Evolutionary conservation across 1,284 basidiomycete species (phyloP).

Genomic region (Tilletia setariae): DNA sequence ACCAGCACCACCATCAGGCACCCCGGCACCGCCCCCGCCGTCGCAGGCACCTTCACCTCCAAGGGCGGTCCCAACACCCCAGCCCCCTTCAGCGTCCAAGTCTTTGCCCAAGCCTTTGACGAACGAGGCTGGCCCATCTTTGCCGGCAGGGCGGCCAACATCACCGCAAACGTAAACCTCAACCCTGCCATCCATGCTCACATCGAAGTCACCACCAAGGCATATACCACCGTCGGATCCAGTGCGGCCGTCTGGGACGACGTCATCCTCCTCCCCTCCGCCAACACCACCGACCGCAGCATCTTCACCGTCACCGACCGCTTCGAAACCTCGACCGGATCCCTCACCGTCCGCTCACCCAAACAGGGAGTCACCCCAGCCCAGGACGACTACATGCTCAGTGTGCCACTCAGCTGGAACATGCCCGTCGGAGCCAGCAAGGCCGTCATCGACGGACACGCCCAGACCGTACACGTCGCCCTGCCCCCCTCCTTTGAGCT

Average conservation of each 20-base stretch:
- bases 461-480: conserved; percentile 38
- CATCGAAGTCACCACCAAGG: conserved; percentile 41
- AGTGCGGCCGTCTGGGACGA: conserved; percentile 47
- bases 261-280: conserved; percentile 35
- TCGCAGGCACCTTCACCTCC: not conserved
- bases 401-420: conserved; percentile 40
- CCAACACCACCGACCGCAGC: conserved; percentile 31
- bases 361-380: not conserved
- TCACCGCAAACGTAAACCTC: conserved; percentile 38
- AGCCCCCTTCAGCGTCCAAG: conserved; percentile 42
- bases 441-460: conserved; percentile 41
- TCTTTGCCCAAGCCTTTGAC: conserved; percentile 39
- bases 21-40: too few relatives aligned
- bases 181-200: conserved; percentile 33
- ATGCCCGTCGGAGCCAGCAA: conserved; percentile 41
- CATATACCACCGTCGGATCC: conserved; percentile 41
- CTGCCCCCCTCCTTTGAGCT: conserved; percentile 47
- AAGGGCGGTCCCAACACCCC: not conserved
- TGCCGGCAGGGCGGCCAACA: conserved; percentile 31
- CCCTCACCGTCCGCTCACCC: conserved; percentile 10
- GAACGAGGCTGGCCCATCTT: conserved; percentile 41
- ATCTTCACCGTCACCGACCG: conserved; percentile 39
- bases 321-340: conserved; percentile 29
- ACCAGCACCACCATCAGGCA: not conserved
- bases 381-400: conserved; percentile 34